Percentiles rank a stretch among this genome's conserved stretches.
These are phyloP conservation scores for Nicotiana attenuata DNA, from an alignment of 257 asterid genomes.

Conservation along the genomic window DNA sequence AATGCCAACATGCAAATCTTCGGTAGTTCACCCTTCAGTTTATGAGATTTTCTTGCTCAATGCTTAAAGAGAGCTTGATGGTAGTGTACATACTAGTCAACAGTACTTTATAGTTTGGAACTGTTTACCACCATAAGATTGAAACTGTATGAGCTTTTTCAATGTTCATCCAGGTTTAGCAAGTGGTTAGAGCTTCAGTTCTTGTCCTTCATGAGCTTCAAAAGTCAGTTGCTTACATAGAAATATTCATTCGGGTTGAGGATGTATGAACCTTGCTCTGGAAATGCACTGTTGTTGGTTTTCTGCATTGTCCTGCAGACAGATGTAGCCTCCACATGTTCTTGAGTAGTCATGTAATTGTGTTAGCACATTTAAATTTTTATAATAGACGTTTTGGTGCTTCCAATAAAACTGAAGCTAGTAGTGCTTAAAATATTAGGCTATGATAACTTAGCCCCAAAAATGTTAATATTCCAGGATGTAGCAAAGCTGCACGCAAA, in stretches of 20 bases:
- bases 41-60: not conserved
- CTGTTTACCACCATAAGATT: not conserved
- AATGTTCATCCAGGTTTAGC: not conserved
- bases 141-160: not conserved
- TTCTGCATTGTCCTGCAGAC: not conserved
- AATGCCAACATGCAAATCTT: slow-evolving; percentile 57
- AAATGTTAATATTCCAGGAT: slow-evolving; percentile 22
- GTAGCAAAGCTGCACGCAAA: slow-evolving; percentile 52
- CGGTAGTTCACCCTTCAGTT: slow-evolving; percentile 38
- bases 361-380: not conserved
- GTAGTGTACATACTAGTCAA: not conserved
- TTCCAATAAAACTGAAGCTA: not conserved
- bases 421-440: not conserved
- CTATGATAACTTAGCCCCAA: not conserved
- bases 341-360: not conserved
- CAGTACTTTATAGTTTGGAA: not conserved
- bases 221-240: not conserved
- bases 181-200: not conserved
- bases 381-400: not conserved
- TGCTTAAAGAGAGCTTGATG: not conserved
- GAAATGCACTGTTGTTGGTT: not conserved
- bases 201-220: not conserved
- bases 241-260: not conserved
- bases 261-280: not conserved
- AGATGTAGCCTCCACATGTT: not conserved